Evolutionary conservation across 2,329 filamentous ascomycete genomes (phyloP), one percentile per base, ranked within the genome.

Genomic region (Aspergillus versicolor): DNA sequence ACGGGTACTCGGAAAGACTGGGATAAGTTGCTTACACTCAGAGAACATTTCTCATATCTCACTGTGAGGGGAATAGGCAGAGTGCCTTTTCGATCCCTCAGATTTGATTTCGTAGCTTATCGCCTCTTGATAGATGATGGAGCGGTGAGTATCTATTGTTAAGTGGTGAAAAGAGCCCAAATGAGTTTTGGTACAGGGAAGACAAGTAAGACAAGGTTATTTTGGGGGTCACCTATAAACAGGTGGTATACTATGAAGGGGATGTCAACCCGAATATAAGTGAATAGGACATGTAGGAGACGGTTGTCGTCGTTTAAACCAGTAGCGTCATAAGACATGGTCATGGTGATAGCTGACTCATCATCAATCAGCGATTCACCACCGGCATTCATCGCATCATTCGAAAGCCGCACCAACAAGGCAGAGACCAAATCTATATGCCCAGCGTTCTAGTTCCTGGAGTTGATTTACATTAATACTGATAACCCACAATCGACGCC

Each of bases 1-100:
- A 43, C 21, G 22, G 21, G 22, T 6, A 13, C 15, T 32, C 17
- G 37, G 9, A 32, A 13, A 45, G 24, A 32, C 22, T 17, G 40
- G 12, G 21, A 49, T 41, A 42, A 46, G 38, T 40, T 30, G 63
- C 90, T 79, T 83, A 95, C 91, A 96, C 87, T 96, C 91, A 57
- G 91, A 96, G 78, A 91, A 91, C 89, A 92, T 91, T 74, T 71
- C 76, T 65, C 58, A 53, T 38, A 45, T 43, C 38, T 37, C 40
- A 21, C 17, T 42, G 40, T 13, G 21, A 27, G 48, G 42, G 15
- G 17, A 24, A 24, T 32, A 38, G 15, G 19, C 53, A 22, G 22
- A 15, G 57, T 40, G 52, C 24, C 37, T 54, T 54, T 19, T 13
- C 12, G 30, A n/a, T 17, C 21, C 19, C 24, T 19, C 7, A 22